A percentile compares a stretch with the other conserved stretches of the same genome.
Evolutionary conservation across 495 filamentous ascomycete species (phyloP).

Genomic region (Aspergillus affinis): DNA sequence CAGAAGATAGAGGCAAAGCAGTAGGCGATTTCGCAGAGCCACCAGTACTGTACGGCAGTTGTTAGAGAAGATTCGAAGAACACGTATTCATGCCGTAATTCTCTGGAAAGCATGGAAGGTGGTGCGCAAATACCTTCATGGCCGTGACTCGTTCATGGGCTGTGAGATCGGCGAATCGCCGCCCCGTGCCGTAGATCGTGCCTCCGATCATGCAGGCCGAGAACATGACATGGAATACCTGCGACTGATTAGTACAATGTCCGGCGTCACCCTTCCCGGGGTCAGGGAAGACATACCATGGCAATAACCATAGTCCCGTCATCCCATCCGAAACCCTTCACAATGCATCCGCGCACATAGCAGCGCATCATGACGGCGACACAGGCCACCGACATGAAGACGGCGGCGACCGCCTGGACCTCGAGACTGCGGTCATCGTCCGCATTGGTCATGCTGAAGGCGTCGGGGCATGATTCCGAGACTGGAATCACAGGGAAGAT

Average conservation of each 20-base stretch:
- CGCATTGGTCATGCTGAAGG: constrained; percentile 14
- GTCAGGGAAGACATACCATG: constrained; percentile 23
- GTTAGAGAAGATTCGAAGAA: background rate
- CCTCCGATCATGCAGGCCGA: constrained; percentile 43
- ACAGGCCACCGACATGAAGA: constrained; percentile 36
- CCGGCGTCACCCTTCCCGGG: too few relatives aligned
- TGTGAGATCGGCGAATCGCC: constrained; percentile 25
- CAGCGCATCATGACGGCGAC: constrained; percentile 40
- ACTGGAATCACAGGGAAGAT: background rate
- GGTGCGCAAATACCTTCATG: constrained; percentile 30
- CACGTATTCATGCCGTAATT: too few relatives aligned
- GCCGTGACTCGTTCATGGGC: constrained; percentile 32
- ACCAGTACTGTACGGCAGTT: constrained; percentile 32
- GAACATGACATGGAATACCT: constrained; percentile 40
- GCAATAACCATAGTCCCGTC: constrained; percentile 41
- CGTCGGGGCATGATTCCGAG: constrained; percentile 4
- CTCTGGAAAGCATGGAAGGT: too few relatives aligned
- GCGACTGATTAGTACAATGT: background rate
- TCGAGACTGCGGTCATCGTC: constrained; percentile 30
- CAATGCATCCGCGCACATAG: constrained; percentile 41
- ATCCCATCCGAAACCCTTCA: constrained; percentile 47
- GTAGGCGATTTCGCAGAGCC: constrained; percentile 44
- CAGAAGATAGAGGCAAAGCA: constrained; percentile 42
- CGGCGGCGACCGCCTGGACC: constrained; percentile 36
- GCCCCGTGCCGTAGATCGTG: constrained; percentile 36